Conservation (phyloP, 108 stramenopile species). For the Pinguiococcus pyrenoidosus region DNA sequence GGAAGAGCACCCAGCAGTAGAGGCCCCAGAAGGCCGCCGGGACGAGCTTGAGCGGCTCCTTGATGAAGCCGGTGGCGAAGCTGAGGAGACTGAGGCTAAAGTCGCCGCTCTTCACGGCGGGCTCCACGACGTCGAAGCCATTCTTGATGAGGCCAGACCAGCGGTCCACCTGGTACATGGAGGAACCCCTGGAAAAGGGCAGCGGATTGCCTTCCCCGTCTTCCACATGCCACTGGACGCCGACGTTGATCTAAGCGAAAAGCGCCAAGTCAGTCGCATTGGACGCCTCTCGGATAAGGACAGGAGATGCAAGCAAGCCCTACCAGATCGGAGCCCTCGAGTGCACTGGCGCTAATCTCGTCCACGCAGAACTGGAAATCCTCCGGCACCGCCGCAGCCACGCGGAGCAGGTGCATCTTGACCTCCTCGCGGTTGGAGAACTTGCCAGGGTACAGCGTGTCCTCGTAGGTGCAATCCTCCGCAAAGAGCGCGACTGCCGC, state of each 20-base stretch:
- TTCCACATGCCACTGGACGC: slow-evolving; percentile 60
- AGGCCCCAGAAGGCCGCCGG: slow-evolving; percentile 45
- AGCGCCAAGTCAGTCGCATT: no score
- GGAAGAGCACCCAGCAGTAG: slow-evolving; percentile 62
- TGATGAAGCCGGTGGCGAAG: slow-evolving; percentile 35
- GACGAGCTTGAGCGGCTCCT: slow-evolving; percentile 50
- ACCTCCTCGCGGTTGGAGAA: slow-evolving; percentile 42
- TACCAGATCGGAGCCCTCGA: slow-evolving; percentile 8
- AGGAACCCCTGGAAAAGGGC: slow-evolving; percentile 55
- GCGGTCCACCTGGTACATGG: slow-evolving; percentile 41
- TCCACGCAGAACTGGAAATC: slow-evolving; percentile 53
- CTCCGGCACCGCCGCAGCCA: slow-evolving; percentile 42
- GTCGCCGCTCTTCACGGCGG: slow-evolving; percentile 48
- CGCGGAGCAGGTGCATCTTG: slow-evolving; percentile 34
- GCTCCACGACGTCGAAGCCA: slow-evolving; percentile 59
- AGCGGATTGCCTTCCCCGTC: slow-evolving; percentile 44
- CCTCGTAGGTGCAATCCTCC: slow-evolving; percentile 45
- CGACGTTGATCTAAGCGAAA: no score
- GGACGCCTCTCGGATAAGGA: no score
- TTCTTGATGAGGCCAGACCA: slow-evolving; percentile 27
- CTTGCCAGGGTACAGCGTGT: slow-evolving; percentile 50
- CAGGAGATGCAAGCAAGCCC: no score
- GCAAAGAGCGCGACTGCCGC: slow-evolving; percentile 40
- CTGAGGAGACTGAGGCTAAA: slow-evolving; percentile 27
- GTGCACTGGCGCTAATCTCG: slow-evolving; percentile 42